Conservation (phyloP, 768 basidiomycete species). For the Sporobolomyces phaffii region DNA sequence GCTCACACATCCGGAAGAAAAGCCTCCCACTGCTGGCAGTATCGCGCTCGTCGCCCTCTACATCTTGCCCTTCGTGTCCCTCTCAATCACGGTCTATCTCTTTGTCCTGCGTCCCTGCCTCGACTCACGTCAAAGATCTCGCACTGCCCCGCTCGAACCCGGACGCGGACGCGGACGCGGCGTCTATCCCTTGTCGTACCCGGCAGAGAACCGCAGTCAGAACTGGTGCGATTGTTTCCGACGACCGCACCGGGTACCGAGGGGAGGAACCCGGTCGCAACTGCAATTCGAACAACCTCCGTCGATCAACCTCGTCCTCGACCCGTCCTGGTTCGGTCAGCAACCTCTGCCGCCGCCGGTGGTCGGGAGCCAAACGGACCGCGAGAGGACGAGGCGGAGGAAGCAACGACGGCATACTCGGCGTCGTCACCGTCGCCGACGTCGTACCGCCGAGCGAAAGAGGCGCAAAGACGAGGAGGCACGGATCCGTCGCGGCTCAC, state of each 20-base stretch:
- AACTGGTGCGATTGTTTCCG: not conserved
- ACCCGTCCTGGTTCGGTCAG: not conserved
- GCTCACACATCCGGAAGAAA: not conserved
- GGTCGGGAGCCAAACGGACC: not conserved
- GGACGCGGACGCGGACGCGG: too few species aligned
- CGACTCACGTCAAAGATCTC: not conserved
- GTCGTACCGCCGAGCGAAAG: not conserved
- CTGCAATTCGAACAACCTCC: too few species aligned
- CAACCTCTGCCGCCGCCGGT: not conserved
- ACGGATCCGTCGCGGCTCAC: not conserved
- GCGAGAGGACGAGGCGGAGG: not conserved
- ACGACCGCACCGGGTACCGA: not conserved
- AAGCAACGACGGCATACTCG: not conserved
- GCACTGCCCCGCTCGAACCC: not conserved
- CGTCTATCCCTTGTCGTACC: too few species aligned
- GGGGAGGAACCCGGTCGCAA: too few species aligned
- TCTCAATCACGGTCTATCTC: not conserved
- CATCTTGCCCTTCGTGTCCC: not conserved
- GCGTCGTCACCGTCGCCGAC: not conserved
- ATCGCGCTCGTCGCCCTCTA: not conserved
- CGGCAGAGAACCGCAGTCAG: too few species aligned
- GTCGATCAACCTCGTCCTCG: constrained; percentile 9
- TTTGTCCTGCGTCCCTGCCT: not conserved
- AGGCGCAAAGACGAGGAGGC: not conserved
- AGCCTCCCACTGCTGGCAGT: not conserved